Conservation (phyloP, 2,329 filamentous ascomycete species). For the Colletotrichum karsti region DNA sequence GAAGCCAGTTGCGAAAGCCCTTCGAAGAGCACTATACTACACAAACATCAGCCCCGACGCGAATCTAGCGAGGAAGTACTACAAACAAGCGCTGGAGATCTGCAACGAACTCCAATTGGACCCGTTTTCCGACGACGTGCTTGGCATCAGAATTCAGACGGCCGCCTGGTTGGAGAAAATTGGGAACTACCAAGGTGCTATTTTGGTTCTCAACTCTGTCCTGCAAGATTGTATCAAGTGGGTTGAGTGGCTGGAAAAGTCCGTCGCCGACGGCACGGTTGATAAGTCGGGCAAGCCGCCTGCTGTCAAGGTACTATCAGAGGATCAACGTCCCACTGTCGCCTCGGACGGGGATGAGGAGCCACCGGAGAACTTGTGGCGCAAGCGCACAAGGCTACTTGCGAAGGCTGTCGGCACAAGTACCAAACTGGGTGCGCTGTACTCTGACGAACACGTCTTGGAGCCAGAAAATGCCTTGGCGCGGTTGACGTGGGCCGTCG, state of each 20-base stretch:
- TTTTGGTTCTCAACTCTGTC: slow-evolving; percentile 82
- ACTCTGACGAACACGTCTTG: slow-evolving; percentile 78
- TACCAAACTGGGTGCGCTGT: slow-evolving; percentile 87
- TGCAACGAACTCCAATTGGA: slow-evolving; percentile 82
- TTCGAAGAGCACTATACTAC: slow-evolving; percentile 88
- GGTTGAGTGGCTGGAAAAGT: slow-evolving; percentile 63
- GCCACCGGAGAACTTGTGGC: slow-evolving; percentile 58
- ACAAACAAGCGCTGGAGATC: slow-evolving; percentile 79
- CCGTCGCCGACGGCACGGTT: slow-evolving; percentile 54
- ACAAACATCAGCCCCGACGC: slow-evolving; percentile 80
- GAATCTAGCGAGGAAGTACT: slow-evolving; percentile 82
- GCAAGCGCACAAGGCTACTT: slow-evolving; percentile 72
- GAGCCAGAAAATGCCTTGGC: slow-evolving; percentile 80
- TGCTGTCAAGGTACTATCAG: neutral
- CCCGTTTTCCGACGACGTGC: slow-evolving; percentile 88
- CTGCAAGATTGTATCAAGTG: slow-evolving; percentile 73
- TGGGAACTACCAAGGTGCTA: slow-evolving; percentile 73
- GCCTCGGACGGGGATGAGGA: slow-evolving; percentile 37
- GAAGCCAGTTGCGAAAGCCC: slow-evolving; percentile 75
- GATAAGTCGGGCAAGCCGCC: slow-evolving; percentile 47
- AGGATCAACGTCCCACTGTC: slow-evolving; percentile 16
- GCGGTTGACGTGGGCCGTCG: slow-evolving; percentile 81
- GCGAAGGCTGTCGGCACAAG: slow-evolving; percentile 79
- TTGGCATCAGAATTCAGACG: slow-evolving; percentile 87
- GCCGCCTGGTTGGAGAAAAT: slow-evolving; percentile 83